Conservation (phyloP, 2,329 filamentous ascomycete genomes). For the Phoma sp. region DNA sequence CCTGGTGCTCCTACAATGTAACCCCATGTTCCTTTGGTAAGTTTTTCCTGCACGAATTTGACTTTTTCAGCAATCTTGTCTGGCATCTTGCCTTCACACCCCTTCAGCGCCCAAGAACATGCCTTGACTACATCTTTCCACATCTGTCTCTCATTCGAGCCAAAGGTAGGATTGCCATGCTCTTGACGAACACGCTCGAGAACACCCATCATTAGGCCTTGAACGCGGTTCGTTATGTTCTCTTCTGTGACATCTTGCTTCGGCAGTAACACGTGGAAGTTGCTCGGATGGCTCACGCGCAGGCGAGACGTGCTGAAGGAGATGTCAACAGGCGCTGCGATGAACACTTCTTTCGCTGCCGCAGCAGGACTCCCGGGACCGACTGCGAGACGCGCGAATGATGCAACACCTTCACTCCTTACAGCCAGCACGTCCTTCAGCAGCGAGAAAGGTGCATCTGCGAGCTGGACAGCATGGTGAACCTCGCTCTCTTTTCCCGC, state of each 20-base stretch:
- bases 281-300: slow-evolving; percentile 22
- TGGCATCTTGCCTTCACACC: slow-evolving; percentile 35
- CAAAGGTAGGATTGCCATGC: slow-evolving; percentile 29
- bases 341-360: slow-evolving; percentile 17
- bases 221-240: slow-evolving; percentile 33
- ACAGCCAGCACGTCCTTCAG: slow-evolving; percentile 2
- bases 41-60: slow-evolving; percentile 32
- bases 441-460: slow-evolving; percentile 35
- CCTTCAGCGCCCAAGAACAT: slow-evolving; percentile 35
- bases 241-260: slow-evolving; percentile 8
- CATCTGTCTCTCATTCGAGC: slow-evolving; percentile 24
- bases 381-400: slow-evolving; percentile 37
- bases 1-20: slow-evolving; percentile 17
- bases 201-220: slow-evolving; percentile 43
- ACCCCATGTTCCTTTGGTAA: slow-evolving; percentile 34
- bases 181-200: slow-evolving; percentile 35
- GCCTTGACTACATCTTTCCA: slow-evolving; percentile 36
- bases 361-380: slow-evolving; percentile 28
- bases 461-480: slow-evolving; percentile 35
- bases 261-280: slow-evolving; percentile 35
- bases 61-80: slow-evolving; percentile 36
- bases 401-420: slow-evolving; percentile 16
- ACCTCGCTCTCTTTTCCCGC: slow-evolving; percentile 30
- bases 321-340: slow-evolving; percentile 34
- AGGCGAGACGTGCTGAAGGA: slow-evolving; percentile 22